These are phyloP conservation scores for Aspergillus calidoustus DNA, from an alignment of 2,329 filamentous ascomycete species.

Conservation along the genomic window DNA sequence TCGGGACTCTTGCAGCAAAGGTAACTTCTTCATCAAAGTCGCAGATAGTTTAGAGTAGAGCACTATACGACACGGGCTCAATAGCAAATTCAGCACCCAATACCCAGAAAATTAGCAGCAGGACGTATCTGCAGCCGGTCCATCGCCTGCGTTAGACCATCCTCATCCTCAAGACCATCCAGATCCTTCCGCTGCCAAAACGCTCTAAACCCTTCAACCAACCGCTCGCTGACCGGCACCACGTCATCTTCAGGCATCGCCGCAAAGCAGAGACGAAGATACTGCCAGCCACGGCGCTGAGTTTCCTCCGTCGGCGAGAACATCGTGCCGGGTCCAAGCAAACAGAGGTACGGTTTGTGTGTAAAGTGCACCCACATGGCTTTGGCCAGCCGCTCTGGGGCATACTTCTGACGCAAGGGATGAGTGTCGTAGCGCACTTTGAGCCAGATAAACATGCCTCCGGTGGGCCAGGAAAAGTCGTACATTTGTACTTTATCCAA, in stretches of 20 bases:
- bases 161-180: conserved; percentile 33
- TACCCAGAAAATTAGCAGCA: conserved; percentile 22
- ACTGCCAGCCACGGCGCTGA: conserved; percentile 66
- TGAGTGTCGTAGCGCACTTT: conserved; percentile 73
- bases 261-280: conserved; percentile 81
- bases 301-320: conserved; percentile 72
- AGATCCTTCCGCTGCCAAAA: conserved; percentile 77
- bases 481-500: conserved; percentile 75
- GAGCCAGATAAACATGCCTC: conserved; percentile 93
- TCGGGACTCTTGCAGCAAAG: neutral
- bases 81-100: conserved; percentile 22
- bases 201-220: conserved; percentile 69
- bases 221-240: conserved; percentile 62
- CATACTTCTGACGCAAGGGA: conserved; percentile 65
- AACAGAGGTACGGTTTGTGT: conserved; percentile 68
- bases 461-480: conserved; percentile 78
- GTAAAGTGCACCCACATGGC: conserved; percentile 76
- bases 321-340: conserved; percentile 72
- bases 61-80: neutral
- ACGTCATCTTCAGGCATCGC: conserved; percentile 77
- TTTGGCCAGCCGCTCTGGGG: conserved; percentile 60
- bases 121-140: conserved; percentile 10
- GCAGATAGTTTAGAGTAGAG: neutral
- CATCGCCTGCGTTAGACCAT: conserved; percentile 16
- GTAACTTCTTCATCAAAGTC: neutral